These are phyloP conservation scores for Trichodelitschia bisporula DNA, from an alignment of 495 filamentous ascomycete species.

Conservation along the genomic window DNA sequence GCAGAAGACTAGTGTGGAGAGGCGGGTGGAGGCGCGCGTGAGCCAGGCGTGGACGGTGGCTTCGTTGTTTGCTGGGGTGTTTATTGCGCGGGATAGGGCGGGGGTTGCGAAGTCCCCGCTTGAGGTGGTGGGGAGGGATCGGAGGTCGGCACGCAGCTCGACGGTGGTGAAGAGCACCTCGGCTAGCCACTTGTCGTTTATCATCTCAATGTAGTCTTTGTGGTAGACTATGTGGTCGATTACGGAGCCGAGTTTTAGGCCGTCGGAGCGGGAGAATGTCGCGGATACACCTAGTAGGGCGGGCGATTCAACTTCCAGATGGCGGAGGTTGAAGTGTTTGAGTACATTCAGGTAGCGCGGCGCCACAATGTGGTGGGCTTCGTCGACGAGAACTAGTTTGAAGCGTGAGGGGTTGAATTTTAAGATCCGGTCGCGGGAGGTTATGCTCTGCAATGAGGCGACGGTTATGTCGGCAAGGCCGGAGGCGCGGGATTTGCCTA, in stretches of 20 bases:
- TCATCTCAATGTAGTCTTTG: slow-evolving; percentile 87
- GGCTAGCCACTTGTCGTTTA: slow-evolving; percentile 60
- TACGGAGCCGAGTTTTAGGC: slow-evolving; percentile 60
- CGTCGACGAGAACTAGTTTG: slow-evolving; percentile 87
- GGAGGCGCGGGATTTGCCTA: slow-evolving; percentile 49
- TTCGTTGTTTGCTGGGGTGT: slow-evolving; percentile 51
- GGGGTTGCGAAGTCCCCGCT: slow-evolving; percentile 58
- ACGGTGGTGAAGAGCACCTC: slow-evolving; percentile 87
- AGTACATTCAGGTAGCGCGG: slow-evolving; percentile 47
- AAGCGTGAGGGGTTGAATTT: slow-evolving; percentile 63
- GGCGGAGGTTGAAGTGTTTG: slow-evolving; percentile 44
- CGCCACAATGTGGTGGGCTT: slow-evolving; percentile 94
- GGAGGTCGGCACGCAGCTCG: slow-evolving; percentile 51
- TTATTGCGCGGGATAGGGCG: slow-evolving; percentile 55
- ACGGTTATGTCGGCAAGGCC: slow-evolving; percentile 78
- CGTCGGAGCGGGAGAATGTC: slow-evolving; percentile 75
- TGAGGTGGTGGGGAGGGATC: slow-evolving; percentile 31
- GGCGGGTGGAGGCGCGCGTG: slow-evolving; percentile 40
- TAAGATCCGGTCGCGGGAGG: slow-evolving; percentile 40
- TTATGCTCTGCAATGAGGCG: slow-evolving; percentile 68
- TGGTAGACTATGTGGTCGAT: slow-evolving; percentile 96
- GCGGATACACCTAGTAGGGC: slow-evolving; percentile 79
- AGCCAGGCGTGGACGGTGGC: slow-evolving; percentile 70
- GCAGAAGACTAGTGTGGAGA: slow-evolving; percentile 82
- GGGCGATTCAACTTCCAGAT: slow-evolving; percentile 25